A percentile compares a stretch with the other conserved stretches of the same genome.
Evolutionary conservation across 768 basidiomycete species (phyloP).

Genomic region (Hebeloma cylindrosporum): DNA sequence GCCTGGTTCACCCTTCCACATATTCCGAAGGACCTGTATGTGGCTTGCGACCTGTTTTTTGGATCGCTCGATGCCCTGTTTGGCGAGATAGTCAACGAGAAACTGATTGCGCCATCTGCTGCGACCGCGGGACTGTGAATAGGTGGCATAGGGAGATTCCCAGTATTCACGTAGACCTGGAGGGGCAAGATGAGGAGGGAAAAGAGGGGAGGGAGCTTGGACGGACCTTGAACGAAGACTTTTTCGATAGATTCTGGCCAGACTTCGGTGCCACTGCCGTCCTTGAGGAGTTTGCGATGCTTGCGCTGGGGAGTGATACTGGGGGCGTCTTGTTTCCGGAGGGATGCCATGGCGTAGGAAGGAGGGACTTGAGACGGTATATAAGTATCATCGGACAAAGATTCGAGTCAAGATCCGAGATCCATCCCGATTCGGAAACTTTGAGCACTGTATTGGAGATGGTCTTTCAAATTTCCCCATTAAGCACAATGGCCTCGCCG

Average conservation of each 20-base stretch:
- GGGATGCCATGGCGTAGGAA: constrained; percentile 25
- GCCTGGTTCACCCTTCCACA: constrained; percentile 86
- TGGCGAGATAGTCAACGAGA: constrained; percentile 77
- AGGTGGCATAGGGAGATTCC: constrained; percentile 79
- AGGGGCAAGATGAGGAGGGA: constrained; percentile 9
- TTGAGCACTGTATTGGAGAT: constrained; percentile 48
- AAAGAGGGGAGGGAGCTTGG: constrained; percentile 1
- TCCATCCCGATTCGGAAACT: constrained; percentile 46
- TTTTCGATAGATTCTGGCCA: constrained; percentile 81
- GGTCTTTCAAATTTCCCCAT: constrained; percentile 36
- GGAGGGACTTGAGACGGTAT: constrained; percentile 23
- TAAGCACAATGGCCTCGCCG: constrained; percentile 21
- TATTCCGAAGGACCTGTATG: constrained; percentile 80
- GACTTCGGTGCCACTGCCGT: constrained; percentile 72
- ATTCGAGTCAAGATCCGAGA: constrained; percentile 52
- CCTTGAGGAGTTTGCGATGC: constrained; percentile 82
- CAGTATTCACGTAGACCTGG: constrained; percentile 75
- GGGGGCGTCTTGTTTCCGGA: constrained; percentile 37
- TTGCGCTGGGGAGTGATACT: constrained; percentile 75
- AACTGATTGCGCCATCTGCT: constrained; percentile 84
- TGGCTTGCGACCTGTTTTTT: constrained; percentile 93
- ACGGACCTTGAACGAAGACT: constrained; percentile 71
- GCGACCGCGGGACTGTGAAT: constrained; percentile 68
- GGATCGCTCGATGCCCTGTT: constrained; percentile 65
- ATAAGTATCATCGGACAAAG: constrained; percentile 14